Evolutionary conservation across 306 rosid species (phyloP).

Genomic region (Medicago ruthenica): DNA sequence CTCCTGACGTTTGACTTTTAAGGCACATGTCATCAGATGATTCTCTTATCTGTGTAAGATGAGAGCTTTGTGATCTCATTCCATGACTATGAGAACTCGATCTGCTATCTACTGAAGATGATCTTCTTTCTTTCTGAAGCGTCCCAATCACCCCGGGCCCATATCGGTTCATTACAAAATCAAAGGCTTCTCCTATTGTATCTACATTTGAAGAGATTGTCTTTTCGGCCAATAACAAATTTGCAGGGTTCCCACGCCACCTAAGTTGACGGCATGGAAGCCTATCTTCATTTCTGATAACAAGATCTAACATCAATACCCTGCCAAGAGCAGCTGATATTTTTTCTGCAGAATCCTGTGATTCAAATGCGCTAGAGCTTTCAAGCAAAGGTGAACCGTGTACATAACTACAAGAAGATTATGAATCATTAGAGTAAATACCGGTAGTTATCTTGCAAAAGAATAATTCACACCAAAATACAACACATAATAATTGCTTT

Average conservation of each 20-base stretch:
- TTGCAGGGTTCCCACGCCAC: constrained; percentile 95
- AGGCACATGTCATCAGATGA: constrained; percentile 55
- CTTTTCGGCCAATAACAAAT: constrained; percentile 80
- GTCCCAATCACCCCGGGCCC: constrained; percentile 55
- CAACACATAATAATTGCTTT: constrained; percentile 10
- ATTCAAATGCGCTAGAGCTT: constrained; percentile 76
- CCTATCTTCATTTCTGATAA: constrained; percentile 97
- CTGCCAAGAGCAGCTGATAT: constrained; percentile 86
- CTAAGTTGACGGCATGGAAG: constrained; percentile 88
- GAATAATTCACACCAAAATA: constrained; percentile 12
- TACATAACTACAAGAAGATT: constrained; percentile 67
- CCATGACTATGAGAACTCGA: constrained; percentile 50
- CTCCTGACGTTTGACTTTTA: constrained; percentile 54
- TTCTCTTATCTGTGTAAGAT: constrained; percentile 64
- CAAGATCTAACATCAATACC: constrained; percentile 84
- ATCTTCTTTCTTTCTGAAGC: constrained; percentile 73
- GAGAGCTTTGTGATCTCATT: constrained; percentile 61
- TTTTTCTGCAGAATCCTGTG: constrained; percentile 67
- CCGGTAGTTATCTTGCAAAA: constrained; percentile 19
- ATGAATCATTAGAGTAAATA: constrained; percentile 36
- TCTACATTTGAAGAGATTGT: constrained; percentile 54
- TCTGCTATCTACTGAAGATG: constrained; percentile 63
- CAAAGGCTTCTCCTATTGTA: constrained; percentile 59
- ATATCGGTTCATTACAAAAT: constrained; percentile 63
- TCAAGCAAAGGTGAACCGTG: constrained; percentile 94